phyloP scores from a whole-genome alignment of 257 asterid genomes.

The Ocimum tenuiflorum region DNA sequence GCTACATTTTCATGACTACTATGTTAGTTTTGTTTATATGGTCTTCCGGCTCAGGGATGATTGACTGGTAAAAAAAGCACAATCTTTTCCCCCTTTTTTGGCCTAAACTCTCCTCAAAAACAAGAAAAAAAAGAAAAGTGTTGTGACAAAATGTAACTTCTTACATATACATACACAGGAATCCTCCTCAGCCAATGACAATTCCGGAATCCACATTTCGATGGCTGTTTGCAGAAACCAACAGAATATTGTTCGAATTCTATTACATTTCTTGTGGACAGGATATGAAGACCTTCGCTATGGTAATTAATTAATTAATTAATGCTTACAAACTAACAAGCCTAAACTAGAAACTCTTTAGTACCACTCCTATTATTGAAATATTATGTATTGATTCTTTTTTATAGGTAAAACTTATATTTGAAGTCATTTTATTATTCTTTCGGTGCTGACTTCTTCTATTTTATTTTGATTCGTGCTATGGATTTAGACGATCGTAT shows the following conservation, averaged over 20 bases:
- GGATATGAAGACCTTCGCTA: constrained; percentile 54
- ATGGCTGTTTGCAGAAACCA: constrained; percentile 52
- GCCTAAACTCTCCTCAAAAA: too few species aligned
- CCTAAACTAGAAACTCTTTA: too few species aligned
- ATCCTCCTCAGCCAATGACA: constrained; percentile 50
- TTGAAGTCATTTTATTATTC: too few species aligned
- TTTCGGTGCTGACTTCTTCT: too few species aligned
- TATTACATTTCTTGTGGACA: constrained; percentile 66
- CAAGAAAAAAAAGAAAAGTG: background rate
- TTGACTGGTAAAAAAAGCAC: constrained; percentile 30
- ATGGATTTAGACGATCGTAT: constrained; percentile 39
- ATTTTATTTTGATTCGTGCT: background rate
- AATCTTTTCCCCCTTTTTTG: too few species aligned
- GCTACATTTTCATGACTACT: constrained; percentile 40
- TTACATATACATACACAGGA: constrained; percentile 29
- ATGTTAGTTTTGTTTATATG: constrained; percentile 54
- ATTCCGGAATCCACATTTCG: constrained; percentile 55
- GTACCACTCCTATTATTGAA: too few species aligned
- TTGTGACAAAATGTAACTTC: too few species aligned
- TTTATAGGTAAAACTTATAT: too few species aligned
- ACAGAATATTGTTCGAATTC: constrained; percentile 35
- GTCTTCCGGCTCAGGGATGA: constrained; percentile 59
- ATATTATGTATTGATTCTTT: too few species aligned
- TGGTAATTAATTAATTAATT: too few species aligned
- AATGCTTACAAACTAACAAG: background rate